Base-by-base conservation (phyloP, 495 filamentous ascomycete species). In the Aspergillus sclerotiicarbonarius region DNA sequence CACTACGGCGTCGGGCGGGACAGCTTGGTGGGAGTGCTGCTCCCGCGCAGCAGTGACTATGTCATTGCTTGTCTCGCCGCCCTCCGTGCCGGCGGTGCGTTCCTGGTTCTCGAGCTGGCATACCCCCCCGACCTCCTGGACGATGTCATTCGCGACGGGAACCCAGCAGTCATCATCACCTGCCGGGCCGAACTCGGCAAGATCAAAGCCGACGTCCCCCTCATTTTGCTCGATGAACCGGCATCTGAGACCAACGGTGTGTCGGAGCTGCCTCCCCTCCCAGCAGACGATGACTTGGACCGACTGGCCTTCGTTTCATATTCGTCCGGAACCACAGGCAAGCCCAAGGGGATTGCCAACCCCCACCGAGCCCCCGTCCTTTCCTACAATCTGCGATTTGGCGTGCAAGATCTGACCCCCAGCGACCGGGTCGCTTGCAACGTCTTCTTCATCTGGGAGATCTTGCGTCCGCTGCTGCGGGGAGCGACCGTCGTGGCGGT, bases 371-470 rank as follows among this genome's bases (percentile, higher is more conserved):
- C 86, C 8, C 76, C 85, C 3, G 84, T 89, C 5, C 75, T 82
- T 18, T 87, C 84, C 21, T 89, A 88, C 59, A 73, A 87, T 60
- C 60, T 87, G 55, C 73, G 86, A 70, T 89, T 88, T 63, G 74
- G 63, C 10, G 62, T 88, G 1, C 84, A 81, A 54, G 84, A 89
- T 65, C 69, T 86, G 6, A 69, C 77, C 21, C 84, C 82, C 0
- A 84, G 85, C 3, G 86, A 88, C 57, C 82, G 86, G 2, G 85
- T 88, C 10, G 86, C 86, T 18, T 89, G 85, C 63, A 89, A 89
- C 78, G 86, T 88, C 19, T 89, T 87, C 63, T 89, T 89, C 65
- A 72, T 89, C 51, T 89, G 86, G 86, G 86, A 89, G 58, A 87
- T 88, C n/a, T 56, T 89, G 29, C 82, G 86, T 10, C 86, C 86